These are phyloP conservation scores for Oryza meridionalis DNA, from an alignment of 176 grass and related monocot species.

Conservation along the genomic window DNA sequence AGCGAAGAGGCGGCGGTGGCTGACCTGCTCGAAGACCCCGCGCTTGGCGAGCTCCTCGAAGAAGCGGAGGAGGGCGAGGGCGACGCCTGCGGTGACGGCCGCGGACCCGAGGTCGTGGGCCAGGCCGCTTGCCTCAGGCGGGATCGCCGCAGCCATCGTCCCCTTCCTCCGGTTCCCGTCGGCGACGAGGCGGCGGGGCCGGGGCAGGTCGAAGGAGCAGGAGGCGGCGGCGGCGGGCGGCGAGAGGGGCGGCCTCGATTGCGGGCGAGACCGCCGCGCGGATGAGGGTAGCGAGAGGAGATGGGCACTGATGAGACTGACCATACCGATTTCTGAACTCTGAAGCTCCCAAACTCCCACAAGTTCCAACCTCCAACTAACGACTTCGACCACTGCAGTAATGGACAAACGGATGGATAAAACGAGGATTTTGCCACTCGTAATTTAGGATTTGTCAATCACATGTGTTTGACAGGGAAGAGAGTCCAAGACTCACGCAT, in stretches of 20 bases:
- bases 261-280: not conserved
- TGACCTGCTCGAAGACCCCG: conserved; percentile 85
- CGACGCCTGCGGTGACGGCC: conserved; percentile 42
- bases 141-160: conserved; percentile 36
- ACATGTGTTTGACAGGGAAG: too few species aligned
- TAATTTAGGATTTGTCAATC: too few species aligned
- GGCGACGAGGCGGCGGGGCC: not conserved
- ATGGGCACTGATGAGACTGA: conserved; percentile 39
- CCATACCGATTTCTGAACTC: conserved; percentile 22
- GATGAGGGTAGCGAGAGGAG: conserved; percentile 14
- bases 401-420: not conserved
- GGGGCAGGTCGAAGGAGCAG: conserved; percentile 7
- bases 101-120: conserved; percentile 57
- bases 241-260: not conserved
- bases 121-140: conserved; percentile 40
- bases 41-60: conserved; percentile 88
- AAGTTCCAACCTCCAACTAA: not conserved
- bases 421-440: too few species aligned
- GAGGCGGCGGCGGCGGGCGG: conserved; percentile 1
- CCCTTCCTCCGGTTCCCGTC: conserved; percentile 16
- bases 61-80: conserved; percentile 77
- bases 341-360: not conserved
- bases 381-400: not conserved
- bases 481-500: too few species aligned
- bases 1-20: not conserved